Base-by-base conservation (phyloP, 1,284 basidiomycete species). In the Austroboletus novae-zelandiae region DNA sequence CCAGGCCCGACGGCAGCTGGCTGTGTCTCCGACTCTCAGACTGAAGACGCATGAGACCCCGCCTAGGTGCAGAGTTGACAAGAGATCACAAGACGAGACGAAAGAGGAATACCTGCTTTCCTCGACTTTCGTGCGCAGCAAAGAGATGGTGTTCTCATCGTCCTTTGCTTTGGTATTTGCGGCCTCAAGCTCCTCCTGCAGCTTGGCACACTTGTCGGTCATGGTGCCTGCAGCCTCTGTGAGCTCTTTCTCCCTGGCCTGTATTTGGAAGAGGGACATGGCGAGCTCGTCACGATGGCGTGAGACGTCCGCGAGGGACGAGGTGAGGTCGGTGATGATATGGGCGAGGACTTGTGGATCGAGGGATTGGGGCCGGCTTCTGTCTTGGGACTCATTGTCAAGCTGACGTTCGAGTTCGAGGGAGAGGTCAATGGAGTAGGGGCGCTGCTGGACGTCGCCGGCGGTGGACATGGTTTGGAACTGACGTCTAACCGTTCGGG, bases 1-100 rank as follows among this genome's bases (percentile, higher is more conserved):
- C 88, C 40, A 86, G 62, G 6, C 75, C 61, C 29, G 75, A 61
- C 15, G 78, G 75, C 13, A 74, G 71, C 51, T 71, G 68, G 61
- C 83, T 86, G 62, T 80, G 79, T 37, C 87, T 75, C 57, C 88
- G 78, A 61, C 76, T 86, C 65, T 94, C 91, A 31, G 85, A 84
- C 67, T 96, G 93, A 17, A 97, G 75, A n/a, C 88, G 79, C 90
- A 95, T 94, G 36, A 97, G 77, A 13, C 89, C 91, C 49, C 91
- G 84, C 58, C 88, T 90, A 61, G 23, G 18, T 23, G 8, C 23
- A 40, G 42, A 18, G 48, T 59, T 41, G 36, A 44, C 36, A 40
- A 23, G 17, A 15, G 40, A 25, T 37, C 29, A 48, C 42, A 9
- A 29, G 17, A 30, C 23, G 20, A 25, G 9, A 44, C 23, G 30